Evolutionary conservation across 768 basidiomycete genomes (phyloP).

Genomic region (Boletellus emodensis): DNA sequence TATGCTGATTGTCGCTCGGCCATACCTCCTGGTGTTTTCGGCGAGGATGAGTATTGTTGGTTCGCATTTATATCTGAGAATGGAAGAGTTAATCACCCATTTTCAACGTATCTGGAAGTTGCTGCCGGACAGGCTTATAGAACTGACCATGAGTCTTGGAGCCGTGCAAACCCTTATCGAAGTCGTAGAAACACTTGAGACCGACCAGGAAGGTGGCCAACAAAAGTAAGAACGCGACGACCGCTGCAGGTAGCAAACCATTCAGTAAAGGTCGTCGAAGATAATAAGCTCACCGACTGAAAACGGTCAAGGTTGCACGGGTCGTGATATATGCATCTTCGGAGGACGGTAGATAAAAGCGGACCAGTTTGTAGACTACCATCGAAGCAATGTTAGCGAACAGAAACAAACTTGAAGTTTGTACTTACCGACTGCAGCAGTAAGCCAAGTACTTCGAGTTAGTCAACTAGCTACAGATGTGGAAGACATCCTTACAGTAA

Average conservation of each 20-base stretch:
- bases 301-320: slow-evolving; percentile 72
- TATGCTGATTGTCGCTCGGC: slow-evolving; percentile 46
- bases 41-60: slow-evolving; percentile 40
- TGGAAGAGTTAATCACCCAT: slow-evolving; percentile 36
- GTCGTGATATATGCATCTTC: slow-evolving; percentile 60
- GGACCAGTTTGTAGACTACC: slow-evolving; percentile 78
- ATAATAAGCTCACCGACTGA: slow-evolving; percentile 50
- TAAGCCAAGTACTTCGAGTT: neutral
- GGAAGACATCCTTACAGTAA: slow-evolving; percentile 56
- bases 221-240: slow-evolving; percentile 71
- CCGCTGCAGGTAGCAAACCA: slow-evolving; percentile 40
- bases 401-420: neutral
- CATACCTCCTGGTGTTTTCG: slow-evolving; percentile 43
- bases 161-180: slow-evolving; percentile 69
- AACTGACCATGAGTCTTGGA: slow-evolving; percentile 76
- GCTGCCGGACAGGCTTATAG: slow-evolving; percentile 30
- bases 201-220: slow-evolving; percentile 74
- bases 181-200: slow-evolving; percentile 75
- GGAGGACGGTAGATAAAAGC: slow-evolving; percentile 69
- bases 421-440: slow-evolving; percentile 27
- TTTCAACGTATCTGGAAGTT: slow-evolving; percentile 18
- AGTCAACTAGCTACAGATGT: neutral
- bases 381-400: neutral
- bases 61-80: slow-evolving; percentile 46
- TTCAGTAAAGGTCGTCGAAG: neutral